Evolutionary conservation across 805 yeast species (phyloP).

Genomic region (Candida germanica): DNA sequence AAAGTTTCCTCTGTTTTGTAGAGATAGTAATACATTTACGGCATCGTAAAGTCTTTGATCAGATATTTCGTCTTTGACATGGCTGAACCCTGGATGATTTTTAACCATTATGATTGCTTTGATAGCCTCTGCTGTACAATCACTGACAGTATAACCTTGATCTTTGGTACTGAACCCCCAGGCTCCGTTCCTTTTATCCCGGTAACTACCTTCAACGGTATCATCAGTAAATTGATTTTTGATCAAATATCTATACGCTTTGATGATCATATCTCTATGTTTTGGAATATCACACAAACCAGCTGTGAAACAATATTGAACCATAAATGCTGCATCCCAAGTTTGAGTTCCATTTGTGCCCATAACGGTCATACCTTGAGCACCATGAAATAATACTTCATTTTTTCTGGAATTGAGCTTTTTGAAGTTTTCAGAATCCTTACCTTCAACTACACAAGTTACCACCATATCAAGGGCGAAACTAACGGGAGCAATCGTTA

Average conservation of each 20-base stretch:
- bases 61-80: constrained; percentile 50
- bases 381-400: constrained; percentile 80
- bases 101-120: constrained; percentile 93
- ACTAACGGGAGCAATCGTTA: constrained; percentile 92
- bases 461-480: constrained; percentile 81
- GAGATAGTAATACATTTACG: constrained; percentile 66
- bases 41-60: constrained; percentile 58
- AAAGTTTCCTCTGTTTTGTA: constrained; percentile 77
- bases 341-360: constrained; percentile 98
- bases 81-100: constrained; percentile 51
- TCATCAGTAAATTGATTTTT: constrained; percentile 84
- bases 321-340: constrained; percentile 93
- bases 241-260: constrained; percentile 68
- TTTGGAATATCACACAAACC: constrained; percentile 72
- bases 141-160: constrained; percentile 96
- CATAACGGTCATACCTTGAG: constrained; percentile 88
- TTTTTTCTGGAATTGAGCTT: constrained; percentile 57
- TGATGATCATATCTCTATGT: constrained; percentile 59
- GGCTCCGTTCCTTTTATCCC: constrained; percentile 84
- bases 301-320: constrained; percentile 77
- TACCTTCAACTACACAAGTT: constrained; percentile 66
- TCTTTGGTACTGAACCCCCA: constrained; percentile 96
- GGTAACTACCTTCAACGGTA: constrained; percentile 69
- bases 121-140: constrained; percentile 93
- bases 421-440: constrained; percentile 56